A percentile compares a stretch with the other conserved stretches of the same genome.
Conservation (phyloP, 176 grass and related monocot species). For the Poa pratensis region DNA sequence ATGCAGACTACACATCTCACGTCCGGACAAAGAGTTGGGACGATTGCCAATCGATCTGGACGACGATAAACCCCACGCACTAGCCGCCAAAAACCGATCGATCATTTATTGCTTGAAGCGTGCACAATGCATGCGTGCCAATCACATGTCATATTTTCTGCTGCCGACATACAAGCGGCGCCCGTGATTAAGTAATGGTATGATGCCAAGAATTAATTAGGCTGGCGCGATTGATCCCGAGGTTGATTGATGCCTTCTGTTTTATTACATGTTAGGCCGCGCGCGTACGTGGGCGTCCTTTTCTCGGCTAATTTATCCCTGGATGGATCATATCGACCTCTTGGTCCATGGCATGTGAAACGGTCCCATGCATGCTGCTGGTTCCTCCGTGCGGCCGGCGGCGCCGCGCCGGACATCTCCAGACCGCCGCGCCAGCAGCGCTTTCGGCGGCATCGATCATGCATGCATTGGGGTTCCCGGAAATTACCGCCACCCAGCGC, state of each 20-base stretch:
- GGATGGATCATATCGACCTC: neutral
- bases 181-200: neutral
- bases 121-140: too few relatives aligned
- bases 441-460: neutral
- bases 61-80: too few relatives aligned
- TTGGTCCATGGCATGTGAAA: neutral
- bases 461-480: neutral
- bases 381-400: neutral
- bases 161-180: too few relatives aligned
- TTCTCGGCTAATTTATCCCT: neutral
- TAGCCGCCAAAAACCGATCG: too few relatives aligned
- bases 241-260: neutral
- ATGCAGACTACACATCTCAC: too few relatives aligned
- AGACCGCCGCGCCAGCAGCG: conserved; percentile 22
- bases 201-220: neutral
- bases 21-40: too few relatives aligned
- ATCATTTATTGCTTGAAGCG: too few relatives aligned
- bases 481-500: neutral
- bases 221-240: neutral
- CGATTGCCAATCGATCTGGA: too few relatives aligned
- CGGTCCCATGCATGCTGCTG: neutral
- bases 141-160: too few relatives aligned
- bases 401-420: conserved; percentile 42
- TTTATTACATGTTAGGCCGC: neutral
- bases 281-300: conserved; percentile 12